Evolutionary conservation across 306 rosid species (phyloP), one percentile per base, ranked within the genome.

Genomic region (Cercis canadensis): DNA sequence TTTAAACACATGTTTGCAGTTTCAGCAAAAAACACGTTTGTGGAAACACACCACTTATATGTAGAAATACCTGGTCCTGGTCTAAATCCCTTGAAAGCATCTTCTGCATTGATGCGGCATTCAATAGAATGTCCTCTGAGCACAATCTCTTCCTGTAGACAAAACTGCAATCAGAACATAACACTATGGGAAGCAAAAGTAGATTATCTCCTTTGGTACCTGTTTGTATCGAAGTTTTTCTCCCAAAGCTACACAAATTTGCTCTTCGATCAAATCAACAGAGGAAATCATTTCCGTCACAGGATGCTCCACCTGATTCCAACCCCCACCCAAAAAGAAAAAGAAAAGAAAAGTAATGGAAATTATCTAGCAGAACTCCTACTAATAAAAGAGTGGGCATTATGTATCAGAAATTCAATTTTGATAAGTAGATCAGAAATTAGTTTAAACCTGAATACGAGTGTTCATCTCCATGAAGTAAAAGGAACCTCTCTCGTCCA

Each of bases 391-490:
- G 16, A 47, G 14, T 31, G 10, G 14, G 33, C 31, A 16, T 37
- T 37, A 43, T 60, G 15, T 37, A 53, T 24, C 41, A 36, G 46
- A 46, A 34, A 8, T 36, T 69, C 69, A 74, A 41, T 57, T 51
- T 57, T 46, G 62, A 54, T 19, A 77, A 44, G 58, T 64, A 45
- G 11, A 45, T 11, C 12, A 81, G 43, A 74, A 57, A 57, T 57
- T 44, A 57, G 62, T 43, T 80, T 24, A 61, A 57, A 94, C 99
- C 99, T 94, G 99, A 78, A 91, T 90, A 62, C 97, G 96, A 62
- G 99, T 94, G 84, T 94, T 94, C 99, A 94, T 94, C 87, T 94
- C 99, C 99, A 94, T 91, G 83, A 94, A 94, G 92, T 94, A 91
- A 83, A 94, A 94, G 77, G 95, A 87, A 67, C 97, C 99, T 72